Base-by-base conservation (phyloP, 257 asterid genomes). In the Plantago ovata region DNA sequence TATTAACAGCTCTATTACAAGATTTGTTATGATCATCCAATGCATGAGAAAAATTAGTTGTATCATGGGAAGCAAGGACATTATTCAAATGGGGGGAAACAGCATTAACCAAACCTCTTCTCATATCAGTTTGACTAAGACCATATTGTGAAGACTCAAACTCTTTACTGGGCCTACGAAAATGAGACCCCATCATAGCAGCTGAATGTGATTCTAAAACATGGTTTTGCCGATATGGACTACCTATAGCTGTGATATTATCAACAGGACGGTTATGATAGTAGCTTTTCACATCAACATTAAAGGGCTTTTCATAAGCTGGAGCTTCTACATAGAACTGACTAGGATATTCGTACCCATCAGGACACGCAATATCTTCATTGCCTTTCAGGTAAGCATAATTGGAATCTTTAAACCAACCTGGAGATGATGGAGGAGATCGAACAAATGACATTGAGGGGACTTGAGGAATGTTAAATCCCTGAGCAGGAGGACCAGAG, bases 381-480 rank as follows among this genome's bases (percentile, higher is more conserved):
- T 28, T 28, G 6, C 7, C 36, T 28, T 65, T 69, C 42, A 65
- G 45, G 36, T 60, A 67, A 62, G 75, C 69, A 74, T 14, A 43
- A 56, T 58, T 66, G 19, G 77, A 47, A 56, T 72, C 81, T 50
- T 65, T 71, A 63, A 43, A 53, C 63, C 62, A 80, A 46, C 60
- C 67, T 8, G 77, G 80, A 51, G 84, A 60, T 63, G 70, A 42
- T 3, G 84, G 54, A 48, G 84, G 66, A 42, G 87, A 60, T 41
- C 62, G 75, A 42, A 71, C 40, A 69, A 68, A 69, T 32, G 80
- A 38, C 12, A 56, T 63, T 13, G 75, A 46, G 53, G 70, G 74
- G 59, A 56, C 40, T 60, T 74, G 79, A 53, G 83, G 52, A 53
- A 56, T 9, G 54, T 55, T 71, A 28, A 56, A 19, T 52, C 57